phyloP scores from a whole-genome alignment of 1,284 basidiomycete species.

The Malassezia yamatoensis region DNA sequence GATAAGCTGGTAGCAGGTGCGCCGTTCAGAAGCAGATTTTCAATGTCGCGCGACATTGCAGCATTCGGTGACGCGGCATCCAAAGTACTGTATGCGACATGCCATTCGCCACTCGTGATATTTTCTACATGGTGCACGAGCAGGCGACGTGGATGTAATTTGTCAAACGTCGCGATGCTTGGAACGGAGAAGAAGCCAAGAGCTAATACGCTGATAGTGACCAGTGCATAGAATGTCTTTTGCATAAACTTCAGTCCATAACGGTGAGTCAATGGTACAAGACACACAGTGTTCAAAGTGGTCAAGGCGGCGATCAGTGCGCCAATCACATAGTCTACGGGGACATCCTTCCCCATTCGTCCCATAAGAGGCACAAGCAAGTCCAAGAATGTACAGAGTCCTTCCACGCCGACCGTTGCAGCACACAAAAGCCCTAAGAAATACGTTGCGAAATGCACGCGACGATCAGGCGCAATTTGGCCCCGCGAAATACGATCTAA shows the following conservation, averaged over 20 bases:
- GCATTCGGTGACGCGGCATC: slow-evolving; percentile 71
- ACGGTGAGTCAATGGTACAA: slow-evolving; percentile 61
- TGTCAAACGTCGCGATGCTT: slow-evolving; percentile 62
- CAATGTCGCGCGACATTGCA: slow-evolving; percentile 58
- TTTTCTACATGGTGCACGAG: slow-evolving; percentile 81
- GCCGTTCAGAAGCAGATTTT: slow-evolving; percentile 54
- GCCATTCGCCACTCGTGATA: slow-evolving; percentile 59
- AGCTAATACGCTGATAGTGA: slow-evolving; percentile 52
- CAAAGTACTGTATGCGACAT: slow-evolving; percentile 70
- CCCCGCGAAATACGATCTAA: slow-evolving; percentile 26
- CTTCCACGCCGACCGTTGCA: slow-evolving; percentile 60
- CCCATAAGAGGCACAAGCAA: slow-evolving; percentile 83
- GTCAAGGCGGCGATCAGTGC: slow-evolving; percentile 53
- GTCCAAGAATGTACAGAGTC: slow-evolving; percentile 61
- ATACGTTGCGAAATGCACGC: slow-evolving; percentile 35
- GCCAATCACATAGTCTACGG: slow-evolving; percentile 80
- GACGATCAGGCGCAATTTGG: slow-evolving; percentile 26
- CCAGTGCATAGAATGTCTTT: slow-evolving; percentile 53
- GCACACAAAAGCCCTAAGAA: slow-evolving; percentile 51
- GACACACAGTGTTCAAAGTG: slow-evolving; percentile 56
- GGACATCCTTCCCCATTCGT: slow-evolving; percentile 45
- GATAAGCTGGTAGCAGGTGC: slow-evolving; percentile 33
- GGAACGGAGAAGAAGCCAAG: slow-evolving; percentile 57
- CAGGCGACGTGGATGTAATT: slow-evolving; percentile 74
- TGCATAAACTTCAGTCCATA: slow-evolving; percentile 52